Evolutionary conservation across 306 rosid genomes (phyloP).

Genomic region (Alnus glutinosa): DNA sequence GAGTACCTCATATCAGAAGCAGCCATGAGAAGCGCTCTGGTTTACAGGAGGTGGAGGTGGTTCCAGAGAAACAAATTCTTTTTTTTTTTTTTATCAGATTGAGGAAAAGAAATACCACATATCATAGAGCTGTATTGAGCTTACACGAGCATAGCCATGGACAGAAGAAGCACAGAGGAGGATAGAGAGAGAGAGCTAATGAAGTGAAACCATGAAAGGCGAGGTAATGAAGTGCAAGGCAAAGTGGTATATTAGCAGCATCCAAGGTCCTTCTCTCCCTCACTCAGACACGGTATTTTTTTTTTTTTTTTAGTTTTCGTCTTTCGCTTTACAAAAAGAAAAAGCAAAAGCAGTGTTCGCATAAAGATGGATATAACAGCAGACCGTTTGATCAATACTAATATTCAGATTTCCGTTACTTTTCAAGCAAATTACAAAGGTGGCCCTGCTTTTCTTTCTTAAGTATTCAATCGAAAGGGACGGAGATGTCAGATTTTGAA

Average conservation of each 20-base stretch:
- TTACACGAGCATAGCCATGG: slow-evolving; percentile 21
- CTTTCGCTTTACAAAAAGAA: slow-evolving; percentile 72
- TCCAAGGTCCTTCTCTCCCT: slow-evolving; percentile 35
- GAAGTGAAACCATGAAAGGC: background rate
- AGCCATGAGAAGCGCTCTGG: slow-evolving; percentile 28
- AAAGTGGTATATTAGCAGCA: slow-evolving; percentile 29
- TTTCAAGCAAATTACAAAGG: slow-evolving; percentile 32
- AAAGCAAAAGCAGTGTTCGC: slow-evolving; percentile 67
- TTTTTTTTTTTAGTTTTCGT: slow-evolving; percentile 42
- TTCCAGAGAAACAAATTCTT: slow-evolving; percentile 19
- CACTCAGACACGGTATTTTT: slow-evolving; percentile 7
- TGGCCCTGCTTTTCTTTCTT: slow-evolving; percentile 15
- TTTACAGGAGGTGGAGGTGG: slow-evolving; percentile 23
- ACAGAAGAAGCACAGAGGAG: slow-evolving; percentile 17
- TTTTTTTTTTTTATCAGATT: slow-evolving; percentile 2
- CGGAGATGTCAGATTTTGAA: slow-evolving; percentile 37
- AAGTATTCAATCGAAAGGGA: slow-evolving; percentile 19
- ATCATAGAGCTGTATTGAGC: slow-evolving; percentile 29
- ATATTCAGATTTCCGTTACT: slow-evolving; percentile 24
- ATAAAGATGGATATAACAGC: slow-evolving; percentile 53
- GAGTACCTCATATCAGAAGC: slow-evolving; percentile 32
- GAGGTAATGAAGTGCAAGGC: slow-evolving; percentile 24
- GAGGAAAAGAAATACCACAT: slow-evolving; percentile 23
- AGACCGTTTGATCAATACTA: slow-evolving; percentile 51
- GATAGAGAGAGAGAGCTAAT: background rate